These are phyloP conservation scores for Fusarium irregulare DNA, from an alignment of 2,329 filamentous ascomycete genomes.

Conservation along the genomic window DNA sequence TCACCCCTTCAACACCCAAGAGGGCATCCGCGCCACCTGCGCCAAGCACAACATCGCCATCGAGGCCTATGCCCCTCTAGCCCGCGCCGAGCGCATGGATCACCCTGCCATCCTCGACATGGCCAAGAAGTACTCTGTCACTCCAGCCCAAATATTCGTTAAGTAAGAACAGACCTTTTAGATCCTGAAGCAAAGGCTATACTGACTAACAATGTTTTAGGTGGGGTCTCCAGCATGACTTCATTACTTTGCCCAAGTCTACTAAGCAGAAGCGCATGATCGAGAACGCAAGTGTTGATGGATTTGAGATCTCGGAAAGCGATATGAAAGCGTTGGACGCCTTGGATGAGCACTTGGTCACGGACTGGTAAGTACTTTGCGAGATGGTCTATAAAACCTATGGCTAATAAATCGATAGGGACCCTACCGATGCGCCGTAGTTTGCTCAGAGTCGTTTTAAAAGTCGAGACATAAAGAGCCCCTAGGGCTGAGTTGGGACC, in stretches of 20 bases:
- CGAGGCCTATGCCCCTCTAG: conserved; percentile 84
- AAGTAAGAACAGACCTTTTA: conserved; percentile 48
- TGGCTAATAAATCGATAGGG: conserved; percentile 39
- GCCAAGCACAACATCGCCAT: conserved; percentile 74
- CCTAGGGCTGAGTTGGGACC: too few species aligned
- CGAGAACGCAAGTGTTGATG: conserved; percentile 71
- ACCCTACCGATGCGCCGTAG: conserved; percentile 47
- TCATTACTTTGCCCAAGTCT: conserved; percentile 80
- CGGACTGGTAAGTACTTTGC: conserved; percentile 64
- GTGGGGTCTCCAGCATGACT: conserved; percentile 81
- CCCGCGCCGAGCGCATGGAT: conserved; percentile 75
- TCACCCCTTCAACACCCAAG: conserved; percentile 83
- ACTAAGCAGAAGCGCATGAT: conserved; percentile 69
- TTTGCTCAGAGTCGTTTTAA: background rate
- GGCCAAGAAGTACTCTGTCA: conserved; percentile 75
- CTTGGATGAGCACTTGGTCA: conserved; percentile 79
- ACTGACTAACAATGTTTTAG: conserved; percentile 50
- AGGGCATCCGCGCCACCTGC: conserved; percentile 74
- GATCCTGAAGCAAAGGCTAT: accelerated
- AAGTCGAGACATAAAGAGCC: background rate
- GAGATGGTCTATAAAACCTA: accelerated
- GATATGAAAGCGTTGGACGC: conserved; percentile 72
- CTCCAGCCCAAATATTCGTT: conserved; percentile 78
- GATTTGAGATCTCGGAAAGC: conserved; percentile 69
- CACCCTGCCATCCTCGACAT: conserved; percentile 72